Conservation (phyloP, 495 filamentous ascomycete species). For the Penicillium lagena region DNA sequence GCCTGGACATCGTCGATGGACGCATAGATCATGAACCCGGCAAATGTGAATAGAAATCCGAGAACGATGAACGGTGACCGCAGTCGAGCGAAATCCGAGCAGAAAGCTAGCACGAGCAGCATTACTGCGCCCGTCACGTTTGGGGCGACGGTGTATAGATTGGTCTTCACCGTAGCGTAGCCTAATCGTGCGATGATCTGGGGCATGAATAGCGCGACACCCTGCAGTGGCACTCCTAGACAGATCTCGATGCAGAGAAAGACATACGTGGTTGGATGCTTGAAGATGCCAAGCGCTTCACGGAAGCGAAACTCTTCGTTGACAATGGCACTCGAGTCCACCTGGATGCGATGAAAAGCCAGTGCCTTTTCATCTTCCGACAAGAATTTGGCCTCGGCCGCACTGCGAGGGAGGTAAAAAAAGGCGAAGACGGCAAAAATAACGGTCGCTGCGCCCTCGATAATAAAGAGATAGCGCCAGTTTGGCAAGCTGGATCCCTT, state of each 20-base stretch:
- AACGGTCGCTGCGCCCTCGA: conserved; percentile 62
- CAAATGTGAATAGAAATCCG: conserved; percentile 66
- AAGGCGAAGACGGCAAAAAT: conserved; percentile 61
- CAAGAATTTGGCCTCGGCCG: conserved; percentile 58
- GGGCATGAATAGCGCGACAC: conserved; percentile 64
- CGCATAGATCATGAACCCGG: conserved; percentile 71
- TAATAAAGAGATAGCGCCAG: conserved; percentile 75
- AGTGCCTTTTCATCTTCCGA: conserved; percentile 58
- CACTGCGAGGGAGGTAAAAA: conserved; percentile 62
- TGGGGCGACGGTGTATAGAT: conserved; percentile 71
- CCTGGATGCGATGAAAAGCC: conserved; percentile 66
- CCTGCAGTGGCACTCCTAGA: conserved; percentile 69
- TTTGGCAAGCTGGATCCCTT: conserved; percentile 40
- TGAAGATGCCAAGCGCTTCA: conserved; percentile 60
- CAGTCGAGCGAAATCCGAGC: conserved; percentile 56
- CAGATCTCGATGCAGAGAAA: conserved; percentile 68
- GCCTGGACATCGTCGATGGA: conserved; percentile 53
- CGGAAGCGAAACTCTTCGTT: conserved; percentile 63
- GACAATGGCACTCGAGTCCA: conserved; percentile 66
- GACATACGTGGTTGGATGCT: conserved; percentile 52
- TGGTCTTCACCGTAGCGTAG: conserved; percentile 61
- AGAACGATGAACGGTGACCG: conserved; percentile 69
- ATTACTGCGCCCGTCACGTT: conserved; percentile 64
- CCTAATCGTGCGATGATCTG: conserved; percentile 63
- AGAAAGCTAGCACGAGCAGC: conserved; percentile 62